Percentiles rank a stretch among this genome's conserved stretches.
These are phyloP conservation scores for Aspergillus coremiiformis DNA, from an alignment of 495 filamentous ascomycete species.

Conservation along the genomic window DNA sequence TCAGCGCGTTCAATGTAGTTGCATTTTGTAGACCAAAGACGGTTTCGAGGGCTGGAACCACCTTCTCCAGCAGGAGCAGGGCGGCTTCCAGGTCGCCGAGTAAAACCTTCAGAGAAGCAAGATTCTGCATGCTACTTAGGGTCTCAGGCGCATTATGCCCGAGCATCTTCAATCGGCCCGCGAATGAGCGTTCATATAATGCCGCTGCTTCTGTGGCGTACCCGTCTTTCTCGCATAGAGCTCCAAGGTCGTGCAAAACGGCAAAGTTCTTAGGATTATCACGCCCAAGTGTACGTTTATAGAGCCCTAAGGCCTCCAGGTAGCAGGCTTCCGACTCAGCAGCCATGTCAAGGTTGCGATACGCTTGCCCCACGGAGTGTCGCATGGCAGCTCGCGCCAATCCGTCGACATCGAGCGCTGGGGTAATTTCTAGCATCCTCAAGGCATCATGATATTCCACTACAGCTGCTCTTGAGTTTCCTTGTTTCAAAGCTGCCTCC, in stretches of 20 bases:
- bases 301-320: slow-evolving; percentile 21
- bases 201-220: slow-evolving; percentile 27
- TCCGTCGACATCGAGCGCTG: slow-evolving; percentile 20
- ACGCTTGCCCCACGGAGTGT: slow-evolving; percentile 21
- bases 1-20: slow-evolving; percentile 24
- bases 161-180: slow-evolving; percentile 23
- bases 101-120: slow-evolving; percentile 21
- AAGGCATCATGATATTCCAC: slow-evolving; percentile 21
- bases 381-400: slow-evolving; percentile 19
- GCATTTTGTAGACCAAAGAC: slow-evolving; percentile 26
- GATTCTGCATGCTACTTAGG: slow-evolving; percentile 25
- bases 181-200: slow-evolving; percentile 25
- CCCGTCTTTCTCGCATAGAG: slow-evolving; percentile 24
- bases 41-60: slow-evolving; percentile 24
- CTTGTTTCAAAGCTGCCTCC: slow-evolving; percentile 17
- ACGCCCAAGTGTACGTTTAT: slow-evolving; percentile 22
- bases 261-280: slow-evolving; percentile 23
- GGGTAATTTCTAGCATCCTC: slow-evolving; percentile 16
- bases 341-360: slow-evolving; percentile 18
- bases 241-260: slow-evolving; percentile 21
- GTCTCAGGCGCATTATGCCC: slow-evolving; percentile 28
- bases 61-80: slow-evolving; percentile 22
- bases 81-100: slow-evolving; percentile 26
- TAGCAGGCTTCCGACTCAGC: slow-evolving; percentile 24
- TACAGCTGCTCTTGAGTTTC: slow-evolving; percentile 16